Base-by-base conservation (phyloP, 306 rosid species). In the Oxytropis ochrocephala region DNA sequence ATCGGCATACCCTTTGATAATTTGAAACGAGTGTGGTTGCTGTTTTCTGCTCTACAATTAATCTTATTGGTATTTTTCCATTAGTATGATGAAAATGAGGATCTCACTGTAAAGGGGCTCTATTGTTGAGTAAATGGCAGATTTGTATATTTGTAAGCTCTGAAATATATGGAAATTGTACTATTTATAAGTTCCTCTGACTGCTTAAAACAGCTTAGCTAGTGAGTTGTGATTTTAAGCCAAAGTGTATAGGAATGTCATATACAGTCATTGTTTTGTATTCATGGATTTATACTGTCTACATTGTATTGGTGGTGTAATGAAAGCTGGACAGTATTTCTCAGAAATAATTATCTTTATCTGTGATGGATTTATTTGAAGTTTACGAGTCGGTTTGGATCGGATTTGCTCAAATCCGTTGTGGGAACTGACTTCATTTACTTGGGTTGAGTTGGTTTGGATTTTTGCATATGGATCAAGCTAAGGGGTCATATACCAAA, bases 1-100 rank as follows among this genome's bases (percentile, higher is more conserved):
- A 68, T 82, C 77, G 67, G 80, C 60, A 58, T 52, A n/a, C 67
- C 61, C 77, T 39, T 55, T 53, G 78, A 67, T 76, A 33, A 59
- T 41, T 48, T 59, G 67, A 52, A 50, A 44, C n/a, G 48, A 65
- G 32, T 60, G 50, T 77, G 59, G 43, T 67, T 27, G 67, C 64
- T 73, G 67, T 57, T 47, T 67, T 32, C 64, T 29, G 79, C 75
- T 56, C 72, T 30, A 27, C 36, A n/a, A 4, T 53, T 62, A 47
- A 69, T 72, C 58, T 64, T 76, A 69, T 82, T 39, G 65, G 61
- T 63, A 44, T 51, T 30, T 69, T 73, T 43, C 48, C 46, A 64
- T 75, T 72, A 51, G 32, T 36, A 35, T 11, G 66, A 46, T 36
- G 69, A 59, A 66, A 66, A 62, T 30, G 81, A 1, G 53, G 72